Conservation (phyloP, 345 rosid species). For the Rhizophora apiculata region DNA sequence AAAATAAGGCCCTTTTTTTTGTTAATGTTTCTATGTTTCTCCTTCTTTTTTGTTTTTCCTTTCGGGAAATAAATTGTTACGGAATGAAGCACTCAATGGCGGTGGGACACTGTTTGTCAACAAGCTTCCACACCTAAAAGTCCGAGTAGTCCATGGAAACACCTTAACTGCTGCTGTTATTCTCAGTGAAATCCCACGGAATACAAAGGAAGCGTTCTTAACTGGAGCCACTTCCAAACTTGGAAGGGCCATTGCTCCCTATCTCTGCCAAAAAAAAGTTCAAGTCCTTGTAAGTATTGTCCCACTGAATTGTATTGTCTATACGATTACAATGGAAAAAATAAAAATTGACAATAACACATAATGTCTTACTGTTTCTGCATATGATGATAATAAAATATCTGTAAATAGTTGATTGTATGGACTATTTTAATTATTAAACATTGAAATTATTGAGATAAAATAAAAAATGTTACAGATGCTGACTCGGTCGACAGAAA, state of each 20-base stretch:
- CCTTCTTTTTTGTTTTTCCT: background rate
- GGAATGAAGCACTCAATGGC: slow-evolving; percentile 97
- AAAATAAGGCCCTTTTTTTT: no score
- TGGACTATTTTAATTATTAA: background rate
- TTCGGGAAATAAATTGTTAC: slow-evolving; percentile 7
- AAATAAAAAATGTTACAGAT: slow-evolving; percentile 41
- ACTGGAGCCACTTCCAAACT: slow-evolving; percentile 98
- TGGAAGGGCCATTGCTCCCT: slow-evolving; percentile 94
- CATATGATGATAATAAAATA: background rate
- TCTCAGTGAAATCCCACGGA: slow-evolving; percentile 64
- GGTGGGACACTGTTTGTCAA: slow-evolving; percentile 89
- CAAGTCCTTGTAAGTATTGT: slow-evolving; percentile 71
- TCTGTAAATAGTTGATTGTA: background rate
- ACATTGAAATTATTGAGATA: background rate
- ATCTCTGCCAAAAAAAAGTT: slow-evolving; percentile 73
- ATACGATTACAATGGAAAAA: background rate
- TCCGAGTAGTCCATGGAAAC: slow-evolving; percentile 94
- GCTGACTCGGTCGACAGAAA: slow-evolving; percentile 77
- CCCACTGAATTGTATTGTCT: background rate
- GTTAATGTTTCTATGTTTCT: background rate
- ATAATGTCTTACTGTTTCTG: no score
- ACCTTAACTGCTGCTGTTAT: slow-evolving; percentile 94
- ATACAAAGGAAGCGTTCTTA: slow-evolving; percentile 76
- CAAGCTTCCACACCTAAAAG: slow-evolving; percentile 76
- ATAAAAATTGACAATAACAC: no score